Percentiles rank a stretch among this genome's conserved stretches.
These are phyloP conservation scores for Plasmodium gonderi DNA, from an alignment of 169 alveolate species.

Conservation along the genomic window DNA sequence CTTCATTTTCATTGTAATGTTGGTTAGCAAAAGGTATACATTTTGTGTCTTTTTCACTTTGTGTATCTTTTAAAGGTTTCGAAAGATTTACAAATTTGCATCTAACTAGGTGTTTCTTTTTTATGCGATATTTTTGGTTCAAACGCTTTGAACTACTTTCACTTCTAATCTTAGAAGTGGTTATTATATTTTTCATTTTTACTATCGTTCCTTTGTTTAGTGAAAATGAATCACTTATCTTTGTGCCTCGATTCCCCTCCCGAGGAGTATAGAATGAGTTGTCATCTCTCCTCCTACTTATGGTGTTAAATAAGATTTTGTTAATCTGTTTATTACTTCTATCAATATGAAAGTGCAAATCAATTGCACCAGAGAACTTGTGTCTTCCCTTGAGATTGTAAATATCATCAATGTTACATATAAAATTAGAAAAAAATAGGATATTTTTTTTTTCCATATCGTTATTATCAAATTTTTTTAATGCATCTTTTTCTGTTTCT, in stretches of 20 bases:
- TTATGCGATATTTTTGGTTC: neutral
- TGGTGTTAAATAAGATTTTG: neutral
- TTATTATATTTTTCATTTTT: neutral
- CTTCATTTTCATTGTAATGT: neutral
- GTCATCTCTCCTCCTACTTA: neutral
- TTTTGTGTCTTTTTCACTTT: neutral
- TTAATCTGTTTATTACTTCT: slow-evolving; percentile 12
- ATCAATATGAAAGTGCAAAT: slow-evolving; percentile 40
- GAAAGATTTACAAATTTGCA: neutral
- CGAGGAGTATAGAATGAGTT: no score
- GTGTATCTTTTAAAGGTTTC: neutral
- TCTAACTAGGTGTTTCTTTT: neutral
- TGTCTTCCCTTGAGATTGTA: neutral
- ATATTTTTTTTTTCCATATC: slow-evolving; percentile 14
- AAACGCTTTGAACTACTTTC: neutral
- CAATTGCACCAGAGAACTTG: slow-evolving; percentile 22
- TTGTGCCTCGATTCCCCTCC: neutral
- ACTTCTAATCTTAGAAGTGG: neutral
- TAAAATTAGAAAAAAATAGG: slow-evolving; percentile 57
- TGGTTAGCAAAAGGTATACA: neutral
- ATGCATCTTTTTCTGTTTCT: neutral
- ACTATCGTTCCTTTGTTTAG: neutral
- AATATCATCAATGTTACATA: slow-evolving; percentile 13
- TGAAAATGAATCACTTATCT: neutral
- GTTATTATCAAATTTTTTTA: neutral